Percentiles rank a stretch among this genome's conserved stretches.
These are phyloP conservation scores for Cylindrotheca fusiformis DNA, from an alignment of 108 stramenopile genomes.

Conservation along the genomic window DNA sequence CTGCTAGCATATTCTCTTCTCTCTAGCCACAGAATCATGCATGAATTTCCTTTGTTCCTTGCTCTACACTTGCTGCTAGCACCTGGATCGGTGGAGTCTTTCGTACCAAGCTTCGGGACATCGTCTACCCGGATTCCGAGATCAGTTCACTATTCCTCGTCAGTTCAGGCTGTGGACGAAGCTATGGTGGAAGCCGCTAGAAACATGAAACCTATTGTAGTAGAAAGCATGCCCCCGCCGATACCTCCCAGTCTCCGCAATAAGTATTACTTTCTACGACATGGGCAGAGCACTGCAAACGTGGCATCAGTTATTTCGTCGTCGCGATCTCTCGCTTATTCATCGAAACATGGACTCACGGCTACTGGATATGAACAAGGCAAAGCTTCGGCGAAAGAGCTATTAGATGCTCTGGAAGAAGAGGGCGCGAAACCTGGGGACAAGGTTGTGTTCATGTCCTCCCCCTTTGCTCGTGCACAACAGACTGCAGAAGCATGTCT, in stretches of 20 bases:
- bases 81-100: no score
- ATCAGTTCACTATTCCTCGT: no score
- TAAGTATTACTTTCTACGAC: constrained; percentile 71
- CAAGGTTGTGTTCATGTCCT: constrained; percentile 62
- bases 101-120: no score
- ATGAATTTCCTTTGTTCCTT: no score
- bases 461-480: constrained; percentile 76
- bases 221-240: constrained; percentile 53
- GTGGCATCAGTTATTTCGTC: constrained; percentile 80
- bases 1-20: no score
- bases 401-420: constrained; percentile 30
- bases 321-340: constrained; percentile 64
- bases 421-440: constrained; percentile 27
- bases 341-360: constrained; percentile 68
- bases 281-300: constrained; percentile 79
- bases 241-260: constrained; percentile 56
- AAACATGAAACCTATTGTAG: constrained; percentile 42
- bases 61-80: no score
- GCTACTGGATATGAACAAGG: constrained; percentile 70
- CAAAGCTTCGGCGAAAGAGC: constrained; percentile 40
- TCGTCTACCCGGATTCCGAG: no score
- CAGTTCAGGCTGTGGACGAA: constrained; percentile 57
- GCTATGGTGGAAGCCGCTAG: constrained; percentile 42
- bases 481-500: constrained; percentile 71
- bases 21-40: no score